Evolutionary conservation across 2,329 filamentous ascomycete genomes (phyloP).

Genomic region (Penicillium fuscoglaucum): DNA sequence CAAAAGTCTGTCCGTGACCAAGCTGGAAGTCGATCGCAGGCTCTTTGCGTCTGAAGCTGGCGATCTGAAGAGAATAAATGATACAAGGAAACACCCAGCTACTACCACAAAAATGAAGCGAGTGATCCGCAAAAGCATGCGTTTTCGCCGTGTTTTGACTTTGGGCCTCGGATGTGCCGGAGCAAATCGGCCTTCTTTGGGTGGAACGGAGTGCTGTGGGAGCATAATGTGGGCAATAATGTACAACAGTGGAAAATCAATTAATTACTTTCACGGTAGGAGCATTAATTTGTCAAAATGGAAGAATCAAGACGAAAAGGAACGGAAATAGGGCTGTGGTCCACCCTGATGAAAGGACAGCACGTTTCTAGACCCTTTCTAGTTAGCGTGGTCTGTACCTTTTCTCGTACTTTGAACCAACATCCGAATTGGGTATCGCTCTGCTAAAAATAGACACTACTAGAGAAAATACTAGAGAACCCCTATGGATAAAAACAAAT

Average conservation of each 20-base stretch:
- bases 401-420: too few species aligned
- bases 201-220: neutral
- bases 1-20: neutral
- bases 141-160: neutral
- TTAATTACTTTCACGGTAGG: neutral
- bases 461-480: too few species aligned
- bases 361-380: neutral
- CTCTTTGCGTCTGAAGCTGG: neutral
- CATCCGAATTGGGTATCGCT: too few species aligned
- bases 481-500: too few species aligned
- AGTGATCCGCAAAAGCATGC: neutral
- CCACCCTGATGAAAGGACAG: too few species aligned
- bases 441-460: too few species aligned
- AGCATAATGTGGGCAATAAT: neutral
- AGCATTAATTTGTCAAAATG: neutral
- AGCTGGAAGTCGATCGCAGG: neutral
- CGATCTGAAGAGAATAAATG: neutral
- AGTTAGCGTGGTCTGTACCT: neutral
- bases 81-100: neutral
- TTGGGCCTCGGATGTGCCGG: neutral
- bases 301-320: neutral
- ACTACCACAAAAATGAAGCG: neutral
- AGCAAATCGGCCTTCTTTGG: neutral
- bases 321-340: too few species aligned
- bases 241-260: neutral